phyloP scores from a whole-genome alignment of 2,329 filamentous ascomycete genomes.

The Hypoxylon sp. region DNA sequence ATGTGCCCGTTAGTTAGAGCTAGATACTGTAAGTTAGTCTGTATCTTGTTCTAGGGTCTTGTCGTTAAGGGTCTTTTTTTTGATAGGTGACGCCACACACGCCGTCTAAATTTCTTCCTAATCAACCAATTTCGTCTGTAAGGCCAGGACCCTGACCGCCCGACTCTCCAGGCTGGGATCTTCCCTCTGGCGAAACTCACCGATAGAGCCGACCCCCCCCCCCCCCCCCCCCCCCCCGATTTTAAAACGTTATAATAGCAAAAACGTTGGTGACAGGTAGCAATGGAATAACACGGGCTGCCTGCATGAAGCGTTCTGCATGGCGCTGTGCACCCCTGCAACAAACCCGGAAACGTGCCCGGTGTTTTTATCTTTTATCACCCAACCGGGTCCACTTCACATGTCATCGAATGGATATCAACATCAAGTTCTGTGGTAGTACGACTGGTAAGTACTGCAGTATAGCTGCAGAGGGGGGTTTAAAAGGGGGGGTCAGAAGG shows the following conservation, averaged over 20 bases:
- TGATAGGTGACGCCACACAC: slow-evolving; percentile 33
- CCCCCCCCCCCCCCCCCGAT: too few species aligned
- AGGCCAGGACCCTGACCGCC: slow-evolving; percentile 24
- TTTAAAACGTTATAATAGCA: too few species aligned
- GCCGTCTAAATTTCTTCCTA: slow-evolving; percentile 23
- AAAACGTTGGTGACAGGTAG: too few species aligned
- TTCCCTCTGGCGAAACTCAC: slow-evolving; percentile 20
- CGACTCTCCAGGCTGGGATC: slow-evolving; percentile 16
- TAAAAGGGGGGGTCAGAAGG: slow-evolving; percentile 5
- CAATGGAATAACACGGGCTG: slow-evolving; percentile 7
- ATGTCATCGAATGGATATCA: slow-evolving; percentile 35
- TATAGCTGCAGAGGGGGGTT: too few species aligned
- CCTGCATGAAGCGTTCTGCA: too few species aligned
- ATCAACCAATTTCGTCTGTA: slow-evolving; percentile 4
- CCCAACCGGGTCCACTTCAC: slow-evolving; percentile 36
- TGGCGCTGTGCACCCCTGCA: too few species aligned
- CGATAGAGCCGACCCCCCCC: slow-evolving; percentile 25
- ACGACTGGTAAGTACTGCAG: too few species aligned
- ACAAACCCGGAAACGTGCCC: slow-evolving; percentile 5
- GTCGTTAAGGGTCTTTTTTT: too few species aligned
- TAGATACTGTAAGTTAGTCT: too few species aligned
- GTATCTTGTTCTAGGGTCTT: too few species aligned
- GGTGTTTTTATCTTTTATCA: slow-evolving; percentile 21
- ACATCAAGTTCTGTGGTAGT: too few species aligned
- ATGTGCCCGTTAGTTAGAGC: too few species aligned